Evolutionary conservation across 352 stramenopile species (phyloP).

Genomic region (Blastocystis sp.): DNA sequence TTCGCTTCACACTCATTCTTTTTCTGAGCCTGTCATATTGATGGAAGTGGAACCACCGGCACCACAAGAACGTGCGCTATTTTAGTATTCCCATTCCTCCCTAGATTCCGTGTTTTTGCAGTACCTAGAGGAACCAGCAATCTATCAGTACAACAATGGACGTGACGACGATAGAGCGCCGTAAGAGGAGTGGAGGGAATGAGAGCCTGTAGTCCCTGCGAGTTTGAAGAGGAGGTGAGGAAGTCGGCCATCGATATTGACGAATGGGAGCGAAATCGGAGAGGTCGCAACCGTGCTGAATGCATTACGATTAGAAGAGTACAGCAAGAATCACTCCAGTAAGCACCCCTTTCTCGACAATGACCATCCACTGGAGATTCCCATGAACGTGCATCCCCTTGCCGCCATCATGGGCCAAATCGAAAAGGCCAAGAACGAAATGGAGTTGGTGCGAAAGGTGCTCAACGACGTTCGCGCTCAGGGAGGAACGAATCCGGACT

Average conservation of each 20-base stretch:
- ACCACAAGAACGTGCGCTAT: neutral
- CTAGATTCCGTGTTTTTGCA: constrained; percentile 63
- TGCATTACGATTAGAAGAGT: constrained; percentile 24
- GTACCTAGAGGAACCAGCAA: constrained; percentile 21
- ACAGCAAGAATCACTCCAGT: neutral
- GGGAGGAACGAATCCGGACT: neutral
- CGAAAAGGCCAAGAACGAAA: constrained; percentile 9
- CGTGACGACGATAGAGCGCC: neutral
- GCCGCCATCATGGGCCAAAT: constrained; percentile 21
- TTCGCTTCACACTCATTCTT: constrained; percentile 22
- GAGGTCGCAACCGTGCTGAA: neutral
- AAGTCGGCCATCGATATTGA: constrained; percentile 66
- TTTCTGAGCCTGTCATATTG: neutral
- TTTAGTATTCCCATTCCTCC: neutral
- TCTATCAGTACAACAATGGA: constrained; percentile 62
- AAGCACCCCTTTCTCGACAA: constrained; percentile 48
- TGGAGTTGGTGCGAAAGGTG: constrained; percentile 1
- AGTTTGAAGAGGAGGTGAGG: constrained; percentile 53
- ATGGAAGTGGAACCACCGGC: constrained; percentile 26
- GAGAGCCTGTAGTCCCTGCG: neutral
- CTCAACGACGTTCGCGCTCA: constrained; percentile 11
- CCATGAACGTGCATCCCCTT: constrained; percentile 2
- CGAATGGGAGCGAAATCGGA: constrained; percentile 50
- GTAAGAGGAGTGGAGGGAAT: neutral
- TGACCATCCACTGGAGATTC: neutral